A percentile compares a stretch with the other conserved stretches of the same genome.
Evolutionary conservation across 2,329 filamentous ascomycete species (phyloP).

Genomic region (Fusarium siculi): DNA sequence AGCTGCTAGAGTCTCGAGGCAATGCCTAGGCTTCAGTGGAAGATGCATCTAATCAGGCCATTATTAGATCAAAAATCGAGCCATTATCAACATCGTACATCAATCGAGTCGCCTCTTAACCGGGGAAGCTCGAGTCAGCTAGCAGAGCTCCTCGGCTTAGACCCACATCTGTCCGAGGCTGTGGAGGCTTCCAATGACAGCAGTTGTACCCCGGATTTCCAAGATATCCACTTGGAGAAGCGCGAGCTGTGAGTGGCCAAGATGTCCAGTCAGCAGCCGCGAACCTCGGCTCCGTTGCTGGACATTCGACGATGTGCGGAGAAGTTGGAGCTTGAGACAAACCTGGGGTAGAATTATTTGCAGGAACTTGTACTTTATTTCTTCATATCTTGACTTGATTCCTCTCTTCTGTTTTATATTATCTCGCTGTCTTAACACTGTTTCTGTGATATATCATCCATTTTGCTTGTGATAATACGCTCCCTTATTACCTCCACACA

Average conservation of each 20-base stretch:
- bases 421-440: neutral
- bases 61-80: neutral
- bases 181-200: conserved; percentile 27
- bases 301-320: conserved; percentile 44
- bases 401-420: neutral
- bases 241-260: conserved; percentile 24
- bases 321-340: conserved; percentile 35
- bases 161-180: conserved; percentile 34
- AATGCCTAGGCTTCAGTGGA: neutral
- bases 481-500: neutral
- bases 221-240: conserved; percentile 14
- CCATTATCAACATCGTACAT: neutral
- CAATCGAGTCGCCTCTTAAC: conserved; percentile 9
- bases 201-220: conserved; percentile 42
- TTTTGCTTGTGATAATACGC: conserved; percentile 4
- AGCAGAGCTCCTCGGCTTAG: conserved; percentile 27
- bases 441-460: neutral
- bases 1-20: neutral
- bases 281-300: conserved; percentile 40
- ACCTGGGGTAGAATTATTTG: conserved; percentile 30
- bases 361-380: conserved; percentile 5
- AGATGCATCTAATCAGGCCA: neutral
- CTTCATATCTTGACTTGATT: conserved; percentile 14
- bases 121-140: conserved; percentile 9
- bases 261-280: conserved; percentile 25